Evolutionary conservation across 1,284 basidiomycete genomes (phyloP), one percentile per base, ranked within the genome.

Genomic region (Marasmius sp.): DNA sequence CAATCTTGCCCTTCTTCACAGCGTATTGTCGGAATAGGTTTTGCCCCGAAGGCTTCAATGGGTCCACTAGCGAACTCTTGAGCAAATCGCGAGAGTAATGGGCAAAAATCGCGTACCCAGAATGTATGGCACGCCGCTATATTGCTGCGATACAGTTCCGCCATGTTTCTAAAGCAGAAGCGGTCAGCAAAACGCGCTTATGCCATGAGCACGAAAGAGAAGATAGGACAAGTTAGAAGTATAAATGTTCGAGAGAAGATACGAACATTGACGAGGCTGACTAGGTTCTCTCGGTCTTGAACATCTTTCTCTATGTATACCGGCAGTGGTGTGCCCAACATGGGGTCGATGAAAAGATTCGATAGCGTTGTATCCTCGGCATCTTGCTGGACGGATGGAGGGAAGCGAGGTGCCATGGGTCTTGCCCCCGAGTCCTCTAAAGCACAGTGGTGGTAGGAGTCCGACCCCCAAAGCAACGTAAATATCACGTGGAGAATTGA

Each of bases 301-400:
- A 93, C 88, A 60, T 92, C 90, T 68, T 91, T 89, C 69, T 92
- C 89, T 68, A 93, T 81, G 76, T 89, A 93, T 64, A 93, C 81
- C 22, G 82, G 74, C 57, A 93, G 81, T 1, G 90, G 86, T 0
- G 80, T 85, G 68, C 92, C 91, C 74, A 91, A 83, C 83, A 91
- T 87, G 65, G 88, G 89, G 71, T 93, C 91, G 60, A 91, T 75
- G 70, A 93, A 93, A 61, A 93, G 79, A 65, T 82, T 79, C 14
- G 48, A 37, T 14, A 59, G 38, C 34, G 52, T 37, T 14, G 50
- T 33, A 39, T 47, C 61, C 49, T 62, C 50, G 43, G 68, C 71
- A 71, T 63, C 83, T 80, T 65, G 75, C 75, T 70, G 79, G 85
- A 73, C 83, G 79, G 72, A 74, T 78, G 65, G 80, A 76, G 71